These are phyloP conservation scores for Rhodotorula paludigena DNA, from an alignment of 768 basidiomycete species.

Conservation along the genomic window DNA sequence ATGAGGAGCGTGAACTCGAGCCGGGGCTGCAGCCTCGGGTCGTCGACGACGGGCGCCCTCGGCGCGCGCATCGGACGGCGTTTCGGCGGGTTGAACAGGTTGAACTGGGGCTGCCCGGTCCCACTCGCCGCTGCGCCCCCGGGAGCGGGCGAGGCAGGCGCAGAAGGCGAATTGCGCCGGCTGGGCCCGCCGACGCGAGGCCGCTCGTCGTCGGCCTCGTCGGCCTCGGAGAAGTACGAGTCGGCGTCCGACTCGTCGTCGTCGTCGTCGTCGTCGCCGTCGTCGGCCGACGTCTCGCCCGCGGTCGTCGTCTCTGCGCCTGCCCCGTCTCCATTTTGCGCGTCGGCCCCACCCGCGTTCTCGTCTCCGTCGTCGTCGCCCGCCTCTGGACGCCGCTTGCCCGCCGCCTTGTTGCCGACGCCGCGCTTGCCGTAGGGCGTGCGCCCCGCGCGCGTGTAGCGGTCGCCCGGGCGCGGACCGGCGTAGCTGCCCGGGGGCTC, in stretches of 20 bases:
- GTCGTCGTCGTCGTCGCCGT: neutral
- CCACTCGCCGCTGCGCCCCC: neutral
- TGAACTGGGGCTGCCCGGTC: neutral
- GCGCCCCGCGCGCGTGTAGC: conserved; percentile 16
- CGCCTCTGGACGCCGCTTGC: no score
- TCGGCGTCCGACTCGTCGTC: neutral
- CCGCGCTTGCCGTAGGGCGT: neutral
- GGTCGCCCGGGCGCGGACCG: conserved; percentile 22
- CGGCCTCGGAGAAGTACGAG: conserved; percentile 8
- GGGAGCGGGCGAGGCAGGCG: neutral
- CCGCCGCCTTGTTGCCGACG: neutral
- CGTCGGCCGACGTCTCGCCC: no score
- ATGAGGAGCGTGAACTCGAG: conserved; percentile 28
- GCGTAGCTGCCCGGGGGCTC: conserved; percentile 28
- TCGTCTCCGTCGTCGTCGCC: neutral
- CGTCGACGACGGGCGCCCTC: neutral
- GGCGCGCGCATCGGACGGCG: neutral
- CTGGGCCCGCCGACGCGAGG: neutral
- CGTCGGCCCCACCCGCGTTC: no score
- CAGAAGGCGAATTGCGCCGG: neutral
- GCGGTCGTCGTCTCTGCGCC: no score
- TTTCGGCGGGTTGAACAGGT: neutral
- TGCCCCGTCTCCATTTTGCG: no score
- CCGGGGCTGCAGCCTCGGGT: conserved; percentile 11
- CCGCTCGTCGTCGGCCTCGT: conserved; percentile 25